phyloP scores from a whole-genome alignment of 257 asterid genomes.

The Sherardia arvensis region DNA sequence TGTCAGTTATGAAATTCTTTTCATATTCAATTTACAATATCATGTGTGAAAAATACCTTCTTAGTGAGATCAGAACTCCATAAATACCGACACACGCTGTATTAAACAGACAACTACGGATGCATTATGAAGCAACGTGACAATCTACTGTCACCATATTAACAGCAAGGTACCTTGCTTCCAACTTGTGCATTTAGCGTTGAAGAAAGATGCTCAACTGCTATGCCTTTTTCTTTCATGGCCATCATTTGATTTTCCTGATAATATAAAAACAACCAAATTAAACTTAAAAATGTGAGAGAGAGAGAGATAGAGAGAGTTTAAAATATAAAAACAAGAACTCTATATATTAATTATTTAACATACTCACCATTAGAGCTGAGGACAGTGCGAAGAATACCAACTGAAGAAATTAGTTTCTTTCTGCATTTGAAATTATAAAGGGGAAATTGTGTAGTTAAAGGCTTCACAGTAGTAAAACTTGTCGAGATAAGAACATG shows the following conservation, averaged over 20 bases:
- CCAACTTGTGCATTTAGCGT: conserved; percentile 57
- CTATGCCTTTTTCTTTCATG: conserved; percentile 71
- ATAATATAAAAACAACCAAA: background rate
- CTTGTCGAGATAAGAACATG: conserved; percentile 16
- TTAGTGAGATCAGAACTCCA: background rate
- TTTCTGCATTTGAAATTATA: conserved; percentile 37
- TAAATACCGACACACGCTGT: background rate
- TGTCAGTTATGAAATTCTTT: background rate
- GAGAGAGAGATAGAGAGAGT: background rate
- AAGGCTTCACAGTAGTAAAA: conserved; percentile 20
- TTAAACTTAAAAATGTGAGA: background rate
- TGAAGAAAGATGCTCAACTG: conserved; percentile 92
- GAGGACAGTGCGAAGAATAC: conserved; percentile 20
- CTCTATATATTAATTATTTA: background rate
- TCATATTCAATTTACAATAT: background rate
- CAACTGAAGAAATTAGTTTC: conserved; percentile 18
- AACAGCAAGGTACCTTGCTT: conserved; percentile 46
- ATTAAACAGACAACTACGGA: background rate
- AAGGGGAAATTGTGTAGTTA: conserved; percentile 37
- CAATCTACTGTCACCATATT: background rate
- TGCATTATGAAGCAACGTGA: background rate
- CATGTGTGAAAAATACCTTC: background rate
- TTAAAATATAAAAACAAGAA: conserved; percentile 2
- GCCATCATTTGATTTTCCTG: conserved; percentile 91
- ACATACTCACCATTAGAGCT: conserved; percentile 78